Conservation (phyloP, 345 rosid species). For the Salix caprea region DNA sequence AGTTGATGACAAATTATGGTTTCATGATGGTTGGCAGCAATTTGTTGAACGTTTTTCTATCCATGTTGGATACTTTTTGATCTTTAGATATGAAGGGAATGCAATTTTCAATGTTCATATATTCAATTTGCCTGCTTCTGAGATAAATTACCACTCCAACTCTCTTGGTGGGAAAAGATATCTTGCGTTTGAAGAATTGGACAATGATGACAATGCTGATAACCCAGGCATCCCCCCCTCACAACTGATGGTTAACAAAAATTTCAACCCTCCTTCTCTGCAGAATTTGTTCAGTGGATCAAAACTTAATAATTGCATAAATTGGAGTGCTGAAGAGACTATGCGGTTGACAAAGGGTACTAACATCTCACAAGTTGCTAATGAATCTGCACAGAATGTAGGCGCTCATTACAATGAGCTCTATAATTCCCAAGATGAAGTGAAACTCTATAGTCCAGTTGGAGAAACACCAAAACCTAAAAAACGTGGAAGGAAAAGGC, state of each 20-base stretch:
- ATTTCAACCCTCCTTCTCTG: slow-evolving; percentile 40
- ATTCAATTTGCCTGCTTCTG: slow-evolving; percentile 62
- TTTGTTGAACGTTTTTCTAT: slow-evolving; percentile 72
- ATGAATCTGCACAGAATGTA: slow-evolving; percentile 20
- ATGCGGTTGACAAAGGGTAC: slow-evolving; percentile 27
- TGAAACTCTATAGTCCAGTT: slow-evolving; percentile 29
- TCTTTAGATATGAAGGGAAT: slow-evolving; percentile 82
- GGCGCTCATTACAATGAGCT: slow-evolving; percentile 16
- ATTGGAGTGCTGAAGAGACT: slow-evolving; percentile 37
- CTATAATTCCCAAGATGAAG: slow-evolving; percentile 20
- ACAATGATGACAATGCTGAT: slow-evolving; percentile 54
- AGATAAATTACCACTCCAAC: slow-evolving; percentile 60
- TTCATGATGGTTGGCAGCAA: slow-evolving; percentile 79
- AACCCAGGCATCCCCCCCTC: slow-evolving; percentile 26
- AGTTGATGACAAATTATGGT: slow-evolving; percentile 68
- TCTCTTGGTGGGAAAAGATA: slow-evolving; percentile 44
- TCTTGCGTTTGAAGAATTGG: slow-evolving; percentile 64
- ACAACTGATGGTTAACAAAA: slow-evolving; percentile 27
- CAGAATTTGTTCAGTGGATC: slow-evolving; percentile 52
- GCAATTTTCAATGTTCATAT: slow-evolving; percentile 70
- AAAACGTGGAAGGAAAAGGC: slow-evolving; percentile 66
- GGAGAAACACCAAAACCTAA: slow-evolving; percentile 44
- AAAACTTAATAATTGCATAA: slow-evolving; percentile 27
- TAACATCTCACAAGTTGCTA: slow-evolving; percentile 14
- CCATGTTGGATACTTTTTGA: slow-evolving; percentile 65